Evolutionary conservation across 257 asterid genomes (phyloP).

Genomic region (Solanum phureja): DNA sequence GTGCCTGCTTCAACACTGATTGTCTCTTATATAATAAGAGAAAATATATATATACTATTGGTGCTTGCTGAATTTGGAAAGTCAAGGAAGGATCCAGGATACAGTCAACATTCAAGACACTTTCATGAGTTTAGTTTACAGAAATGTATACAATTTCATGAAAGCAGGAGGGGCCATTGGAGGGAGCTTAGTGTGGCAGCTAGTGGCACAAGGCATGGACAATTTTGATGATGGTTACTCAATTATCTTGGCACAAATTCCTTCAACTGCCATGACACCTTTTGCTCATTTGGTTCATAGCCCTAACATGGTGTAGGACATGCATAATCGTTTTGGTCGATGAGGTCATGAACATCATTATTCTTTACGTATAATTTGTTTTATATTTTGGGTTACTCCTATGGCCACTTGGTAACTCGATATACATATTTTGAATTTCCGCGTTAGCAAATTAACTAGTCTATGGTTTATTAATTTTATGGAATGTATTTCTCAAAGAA

Average conservation of each 20-base stretch:
- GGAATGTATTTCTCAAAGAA: background rate
- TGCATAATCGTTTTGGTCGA: background rate
- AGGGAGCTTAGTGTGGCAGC: constrained; percentile 52
- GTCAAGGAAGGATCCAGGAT: constrained; percentile 33
- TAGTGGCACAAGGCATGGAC: constrained; percentile 47
- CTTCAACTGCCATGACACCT: constrained; percentile 25
- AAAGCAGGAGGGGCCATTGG: constrained; percentile 40
- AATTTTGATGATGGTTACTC: constrained; percentile 45
- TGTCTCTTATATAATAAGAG: too few relatives aligned
- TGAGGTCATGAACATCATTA: background rate
- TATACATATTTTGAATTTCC: background rate
- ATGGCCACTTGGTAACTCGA: background rate
- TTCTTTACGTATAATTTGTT: background rate
- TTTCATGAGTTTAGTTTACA: constrained; percentile 16
- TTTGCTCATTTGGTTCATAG: background rate
- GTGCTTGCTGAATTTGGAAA: constrained; percentile 47
- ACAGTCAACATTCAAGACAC: constrained; percentile 7
- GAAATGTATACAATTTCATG: constrained; percentile 23
- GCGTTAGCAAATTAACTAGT: background rate
- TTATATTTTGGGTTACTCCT: background rate
- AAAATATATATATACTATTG: too few relatives aligned
- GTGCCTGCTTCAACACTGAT: too few relatives aligned
- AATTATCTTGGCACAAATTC: constrained; percentile 28
- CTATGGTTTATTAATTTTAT: background rate
- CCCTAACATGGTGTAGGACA: background rate